Conservation (phyloP, 495 filamentous ascomycete genomes). For the Astrothelium macrocarpum region DNA sequence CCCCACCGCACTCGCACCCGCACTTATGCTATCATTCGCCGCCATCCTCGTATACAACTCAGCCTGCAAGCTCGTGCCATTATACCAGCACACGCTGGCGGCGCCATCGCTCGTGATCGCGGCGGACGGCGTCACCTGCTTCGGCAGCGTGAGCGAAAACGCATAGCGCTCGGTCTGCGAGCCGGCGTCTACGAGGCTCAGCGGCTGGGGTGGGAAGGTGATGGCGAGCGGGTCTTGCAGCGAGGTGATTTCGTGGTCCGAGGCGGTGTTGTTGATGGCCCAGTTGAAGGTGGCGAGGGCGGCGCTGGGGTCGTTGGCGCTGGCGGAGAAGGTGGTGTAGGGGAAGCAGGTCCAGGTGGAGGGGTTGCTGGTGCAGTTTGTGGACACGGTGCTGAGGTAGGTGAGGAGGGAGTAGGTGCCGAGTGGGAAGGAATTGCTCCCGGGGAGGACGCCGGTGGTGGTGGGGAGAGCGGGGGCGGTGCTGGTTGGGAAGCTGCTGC, state of each 20-base stretch:
- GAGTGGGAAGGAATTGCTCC: conserved; percentile 37
- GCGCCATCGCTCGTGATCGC: conserved; percentile 25
- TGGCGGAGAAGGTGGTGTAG: conserved; percentile 40
- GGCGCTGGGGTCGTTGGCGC: conserved; percentile 22
- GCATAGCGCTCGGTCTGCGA: conserved; percentile 38
- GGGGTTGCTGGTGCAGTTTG: conserved; percentile 43
- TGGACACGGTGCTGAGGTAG: conserved; percentile 39
- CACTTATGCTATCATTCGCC: not conserved
- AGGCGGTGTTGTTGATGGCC: conserved; percentile 37
- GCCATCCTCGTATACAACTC: conserved; percentile 44
- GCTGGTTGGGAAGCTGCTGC: not conserved
- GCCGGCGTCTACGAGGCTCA: conserved; percentile 30
- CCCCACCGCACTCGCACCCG: conserved; percentile 11
- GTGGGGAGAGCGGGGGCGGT: not conserved
- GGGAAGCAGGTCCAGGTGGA: conserved; percentile 49
- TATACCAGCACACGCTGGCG: conserved; percentile 41
- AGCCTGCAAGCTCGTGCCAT: conserved; percentile 39
- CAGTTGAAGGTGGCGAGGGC: conserved; percentile 45
- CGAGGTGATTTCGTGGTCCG: conserved; percentile 13
- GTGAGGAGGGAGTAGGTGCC: conserved; percentile 47
- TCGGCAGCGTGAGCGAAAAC: conserved; percentile 39
- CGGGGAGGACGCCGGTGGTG: conserved; percentile 2
- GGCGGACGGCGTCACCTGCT: conserved; percentile 35
- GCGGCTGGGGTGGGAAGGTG: conserved; percentile 32
- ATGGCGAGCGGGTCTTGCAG: conserved; percentile 43